Evolutionary conservation across 192 early-diverging fungal genomes (phyloP).

Genomic region (Gigaspora rosea): DNA sequence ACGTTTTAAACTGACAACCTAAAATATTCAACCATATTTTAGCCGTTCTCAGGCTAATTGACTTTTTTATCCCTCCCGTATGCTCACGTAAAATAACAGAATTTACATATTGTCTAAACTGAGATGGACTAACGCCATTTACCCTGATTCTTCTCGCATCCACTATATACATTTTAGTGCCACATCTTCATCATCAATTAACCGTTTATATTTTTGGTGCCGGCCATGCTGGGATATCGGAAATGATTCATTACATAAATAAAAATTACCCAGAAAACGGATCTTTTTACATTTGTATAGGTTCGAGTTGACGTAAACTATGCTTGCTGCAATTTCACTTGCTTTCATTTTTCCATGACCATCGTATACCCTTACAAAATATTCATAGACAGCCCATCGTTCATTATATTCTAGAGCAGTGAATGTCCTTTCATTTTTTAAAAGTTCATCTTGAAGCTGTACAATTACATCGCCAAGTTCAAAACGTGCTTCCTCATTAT

Average conservation of each 20-base stretch:
- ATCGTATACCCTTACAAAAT: background rate
- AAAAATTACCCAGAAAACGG: background rate
- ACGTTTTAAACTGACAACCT: too few relatives aligned
- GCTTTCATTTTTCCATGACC: background rate
- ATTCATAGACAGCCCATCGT: too few relatives aligned
- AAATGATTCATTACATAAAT: background rate
- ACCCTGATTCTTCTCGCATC: background rate
- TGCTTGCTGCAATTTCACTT: background rate
- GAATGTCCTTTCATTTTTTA: too few relatives aligned
- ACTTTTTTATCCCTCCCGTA: too few relatives aligned
- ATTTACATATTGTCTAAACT: background rate
- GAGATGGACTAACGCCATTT: background rate
- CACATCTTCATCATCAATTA: conserved; percentile 8
- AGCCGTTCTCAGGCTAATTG: too few relatives aligned
- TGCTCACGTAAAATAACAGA: too few relatives aligned
- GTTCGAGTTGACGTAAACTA: background rate
- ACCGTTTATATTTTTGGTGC: background rate
- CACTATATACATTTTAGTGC: background rate
- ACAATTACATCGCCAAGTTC: too few relatives aligned
- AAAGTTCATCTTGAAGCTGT: too few relatives aligned
- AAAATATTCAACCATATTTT: too few relatives aligned
- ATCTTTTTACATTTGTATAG: background rate
- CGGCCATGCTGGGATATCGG: background rate
- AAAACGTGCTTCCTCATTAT: too few relatives aligned
- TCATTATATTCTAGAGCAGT: too few relatives aligned